phyloP scores from a whole-genome alignment of 2,329 filamentous ascomycete species.

The Pezicula neosporulosa region DNA sequence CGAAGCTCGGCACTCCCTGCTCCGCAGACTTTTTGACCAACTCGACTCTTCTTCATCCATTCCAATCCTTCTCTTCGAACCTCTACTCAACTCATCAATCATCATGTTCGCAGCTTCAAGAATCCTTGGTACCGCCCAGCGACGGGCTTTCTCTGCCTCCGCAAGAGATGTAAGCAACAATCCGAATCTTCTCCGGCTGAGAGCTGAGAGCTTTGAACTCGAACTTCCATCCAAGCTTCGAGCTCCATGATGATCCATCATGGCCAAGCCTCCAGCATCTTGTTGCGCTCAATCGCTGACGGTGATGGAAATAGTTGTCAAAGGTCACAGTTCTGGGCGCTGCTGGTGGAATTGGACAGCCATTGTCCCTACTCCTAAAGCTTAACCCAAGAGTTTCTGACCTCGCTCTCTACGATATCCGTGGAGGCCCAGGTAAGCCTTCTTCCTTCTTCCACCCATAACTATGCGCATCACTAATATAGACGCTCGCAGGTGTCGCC shows the following conservation, averaged over 20 bases:
- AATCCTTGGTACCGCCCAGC: slow-evolving; percentile 57
- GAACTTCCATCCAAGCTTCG: background rate
- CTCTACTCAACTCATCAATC: slow-evolving; percentile 1
- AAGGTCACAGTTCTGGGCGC: slow-evolving; percentile 98
- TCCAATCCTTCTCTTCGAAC: too few species aligned
- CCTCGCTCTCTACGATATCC: slow-evolving; percentile 97
- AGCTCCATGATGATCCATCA: background rate
- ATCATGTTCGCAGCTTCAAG: slow-evolving; percentile 74
- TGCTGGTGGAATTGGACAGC: slow-evolving; percentile 96
- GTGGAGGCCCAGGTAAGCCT: slow-evolving; percentile 79
- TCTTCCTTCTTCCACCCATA: slow-evolving; percentile 13
- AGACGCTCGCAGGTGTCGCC: slow-evolving; percentile 71
- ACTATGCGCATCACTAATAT: slow-evolving; percentile 11
- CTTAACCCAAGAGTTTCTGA: slow-evolving; percentile 92
- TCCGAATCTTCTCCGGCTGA: background rate
- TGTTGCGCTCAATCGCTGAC: slow-evolving; percentile 16
- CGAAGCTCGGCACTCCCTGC: background rate
- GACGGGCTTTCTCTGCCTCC: slow-evolving; percentile 78
- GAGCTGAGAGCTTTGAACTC: background rate
- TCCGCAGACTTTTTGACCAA: background rate
- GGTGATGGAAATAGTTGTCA: slow-evolving; percentile 65
- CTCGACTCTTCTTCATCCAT: background rate
- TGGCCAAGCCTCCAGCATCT: background rate
- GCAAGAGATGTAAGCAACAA: slow-evolving; percentile 64
- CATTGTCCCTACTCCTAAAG: slow-evolving; percentile 96